Conservation (phyloP, 2,329 filamentous ascomycete genomes). For the Colletotrichum theobromicola region DNA sequence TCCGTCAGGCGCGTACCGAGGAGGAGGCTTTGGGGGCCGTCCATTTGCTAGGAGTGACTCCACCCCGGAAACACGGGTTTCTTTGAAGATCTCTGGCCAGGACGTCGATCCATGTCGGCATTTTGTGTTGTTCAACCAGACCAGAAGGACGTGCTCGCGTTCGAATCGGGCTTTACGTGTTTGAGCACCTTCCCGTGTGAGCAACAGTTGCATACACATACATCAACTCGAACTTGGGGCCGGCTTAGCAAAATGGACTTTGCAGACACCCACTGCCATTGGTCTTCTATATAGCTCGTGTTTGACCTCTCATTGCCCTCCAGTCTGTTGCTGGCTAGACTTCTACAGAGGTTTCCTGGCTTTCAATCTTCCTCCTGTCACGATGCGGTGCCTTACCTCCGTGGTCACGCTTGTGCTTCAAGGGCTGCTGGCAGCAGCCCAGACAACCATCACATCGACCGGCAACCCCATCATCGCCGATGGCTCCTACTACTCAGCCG, state of each 20-base stretch:
- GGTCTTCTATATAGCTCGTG: neutral
- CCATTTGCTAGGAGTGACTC: neutral
- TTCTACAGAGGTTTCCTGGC: neutral
- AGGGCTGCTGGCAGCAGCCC: neutral
- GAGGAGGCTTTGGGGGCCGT: neutral
- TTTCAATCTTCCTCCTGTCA: neutral
- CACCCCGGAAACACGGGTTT: neutral
- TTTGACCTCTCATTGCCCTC: neutral
- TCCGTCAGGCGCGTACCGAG: neutral
- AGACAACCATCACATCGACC: slow-evolving; percentile 28
- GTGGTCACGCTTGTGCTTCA: neutral
- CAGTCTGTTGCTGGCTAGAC: neutral
- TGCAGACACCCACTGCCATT: neutral
- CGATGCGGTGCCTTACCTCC: neutral
- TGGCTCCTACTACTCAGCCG: slow-evolving; percentile 41
- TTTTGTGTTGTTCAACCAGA: neutral
- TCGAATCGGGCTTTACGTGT: neutral
- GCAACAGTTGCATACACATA: neutral
- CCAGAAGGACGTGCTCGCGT: neutral
- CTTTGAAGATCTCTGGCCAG: neutral
- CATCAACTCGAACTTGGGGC: neutral
- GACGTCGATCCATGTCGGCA: neutral
- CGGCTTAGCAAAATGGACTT: neutral
- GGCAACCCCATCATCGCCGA: slow-evolving; percentile 41
- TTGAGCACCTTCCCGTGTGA: neutral